phyloP scores from a whole-genome alignment of 495 filamentous ascomycete species.

The Penicillium nucicola region DNA sequence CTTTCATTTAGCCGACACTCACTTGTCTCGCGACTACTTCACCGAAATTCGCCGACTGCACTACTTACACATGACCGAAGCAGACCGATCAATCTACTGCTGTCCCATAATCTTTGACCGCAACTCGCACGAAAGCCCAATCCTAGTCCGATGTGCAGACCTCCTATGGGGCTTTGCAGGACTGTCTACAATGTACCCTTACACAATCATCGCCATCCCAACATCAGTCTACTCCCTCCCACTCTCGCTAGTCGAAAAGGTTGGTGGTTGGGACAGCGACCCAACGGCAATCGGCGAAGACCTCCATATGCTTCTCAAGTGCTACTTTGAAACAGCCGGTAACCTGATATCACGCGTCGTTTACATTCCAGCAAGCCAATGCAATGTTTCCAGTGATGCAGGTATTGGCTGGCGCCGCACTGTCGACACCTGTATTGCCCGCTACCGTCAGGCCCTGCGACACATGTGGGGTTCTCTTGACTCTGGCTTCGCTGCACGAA shows the following conservation, averaged over 20 bases:
- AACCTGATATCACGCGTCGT: constrained; percentile 52
- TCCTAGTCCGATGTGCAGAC: constrained; percentile 66
- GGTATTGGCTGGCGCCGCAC: constrained; percentile 44
- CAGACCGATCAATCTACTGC: constrained; percentile 57
- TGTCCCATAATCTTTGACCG: constrained; percentile 72
- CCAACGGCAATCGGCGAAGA: constrained; percentile 69
- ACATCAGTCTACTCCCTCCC: constrained; percentile 69
- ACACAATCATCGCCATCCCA: constrained; percentile 58
- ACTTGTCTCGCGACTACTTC: constrained; percentile 64
- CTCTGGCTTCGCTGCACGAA: constrained; percentile 53
- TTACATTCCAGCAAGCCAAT: constrained; percentile 62
- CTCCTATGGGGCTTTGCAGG: constrained; percentile 65
- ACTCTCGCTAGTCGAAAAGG: constrained; percentile 56
- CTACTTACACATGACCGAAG: constrained; percentile 48
- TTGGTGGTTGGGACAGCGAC: constrained; percentile 65
- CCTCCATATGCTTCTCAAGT: constrained; percentile 72
- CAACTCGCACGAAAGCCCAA: constrained; percentile 62
- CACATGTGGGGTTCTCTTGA: constrained; percentile 75
- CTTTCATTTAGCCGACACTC: constrained; percentile 56
- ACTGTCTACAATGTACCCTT: constrained; percentile 60
- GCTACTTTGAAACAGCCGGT: constrained; percentile 66
- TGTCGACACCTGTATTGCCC: constrained; percentile 50
- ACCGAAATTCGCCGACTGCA: constrained; percentile 58
- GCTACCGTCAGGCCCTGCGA: constrained; percentile 62
- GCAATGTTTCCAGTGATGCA: constrained; percentile 58